Evolutionary conservation across 1,284 basidiomycete genomes (phyloP), one percentile per base, ranked within the genome.

Genomic region (Sporisorium graminicola): DNA sequence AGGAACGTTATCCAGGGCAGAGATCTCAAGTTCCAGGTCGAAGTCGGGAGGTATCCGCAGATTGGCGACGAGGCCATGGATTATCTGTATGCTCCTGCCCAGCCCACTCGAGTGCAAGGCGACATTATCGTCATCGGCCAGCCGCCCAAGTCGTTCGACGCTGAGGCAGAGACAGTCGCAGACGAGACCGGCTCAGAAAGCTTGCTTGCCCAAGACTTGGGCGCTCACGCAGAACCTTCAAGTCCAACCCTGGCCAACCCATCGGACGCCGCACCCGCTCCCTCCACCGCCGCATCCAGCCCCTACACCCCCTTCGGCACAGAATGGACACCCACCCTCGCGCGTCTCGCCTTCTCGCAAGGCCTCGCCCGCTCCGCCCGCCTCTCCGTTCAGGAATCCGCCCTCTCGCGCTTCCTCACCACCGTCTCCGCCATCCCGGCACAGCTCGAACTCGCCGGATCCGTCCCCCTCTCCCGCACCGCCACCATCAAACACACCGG

Each of bases 61-160:
- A 65, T 82, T 16, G 83, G 83, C 33, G 83, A 85, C 54, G 83
- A 85, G 52, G 82, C 70, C 12, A 83, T 85, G 82, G 83, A 85
- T 49, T 85, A 77, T 35, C 74, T 84, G 46, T 71, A 75, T 24
- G 61, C 78, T 6, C 52, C 70, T 0, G 68, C 75, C 16, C 77
- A 83, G 62, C 57, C 61, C 0, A 85, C 83, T 2, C 76, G 82
- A 9, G 68, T 84, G 9, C 82, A 82, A 22, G 83, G 82, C 24
- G 83, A 84, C 55, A 66, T 85, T 16, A 74, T 85, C 40, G 82
- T 85, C 20, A 66, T 85, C 24, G 83, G 83, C 9, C 74, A 79
- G 49, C 75, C 80, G 18, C 76, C 76, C 10, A 66, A 74, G n/a
- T 29, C 61, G 13, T 58, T 65, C 26, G 73, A 74, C 24, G 72